A percentile compares a stretch with the other conserved stretches of the same genome.
These are phyloP conservation scores for Penicillium manginii DNA, from an alignment of 495 filamentous ascomycete genomes.

Conservation along the genomic window DNA sequence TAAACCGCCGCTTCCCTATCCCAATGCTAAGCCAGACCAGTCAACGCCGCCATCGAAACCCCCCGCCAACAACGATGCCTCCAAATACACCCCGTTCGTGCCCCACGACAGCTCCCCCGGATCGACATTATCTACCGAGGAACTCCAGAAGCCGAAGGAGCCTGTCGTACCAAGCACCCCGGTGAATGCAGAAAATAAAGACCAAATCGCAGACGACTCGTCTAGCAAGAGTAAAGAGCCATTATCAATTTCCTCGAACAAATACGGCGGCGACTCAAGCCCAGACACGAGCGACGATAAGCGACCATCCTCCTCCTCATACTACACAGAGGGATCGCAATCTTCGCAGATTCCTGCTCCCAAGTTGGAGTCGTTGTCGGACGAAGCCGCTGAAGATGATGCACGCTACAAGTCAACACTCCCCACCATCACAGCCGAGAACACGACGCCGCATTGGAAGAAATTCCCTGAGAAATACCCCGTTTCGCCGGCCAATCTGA, in stretches of 20 bases:
- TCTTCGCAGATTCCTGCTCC: background rate
- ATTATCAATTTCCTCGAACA: constrained; percentile 2
- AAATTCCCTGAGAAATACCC: constrained; percentile 76
- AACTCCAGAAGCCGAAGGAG: background rate
- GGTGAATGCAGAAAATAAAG: background rate
- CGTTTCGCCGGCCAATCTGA: constrained; percentile 66
- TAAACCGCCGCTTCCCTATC: constrained; percentile 5
- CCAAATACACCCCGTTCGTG: constrained; percentile 14
- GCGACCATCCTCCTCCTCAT: background rate
- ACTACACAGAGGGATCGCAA: background rate
- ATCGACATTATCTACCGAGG: constrained; percentile 4
- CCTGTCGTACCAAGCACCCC: background rate
- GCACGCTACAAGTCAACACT: background rate
- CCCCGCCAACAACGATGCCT: constrained; percentile 15
- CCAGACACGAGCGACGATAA: background rate
- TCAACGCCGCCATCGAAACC: constrained; percentile 4
- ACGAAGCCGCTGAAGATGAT: background rate
- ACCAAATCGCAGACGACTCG: background rate
- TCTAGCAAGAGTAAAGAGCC: constrained; percentile 6
- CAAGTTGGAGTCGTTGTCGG: background rate
- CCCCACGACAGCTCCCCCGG: constrained; percentile 18
- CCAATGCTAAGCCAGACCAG: constrained; percentile 6
- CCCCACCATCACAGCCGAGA: constrained; percentile 33
- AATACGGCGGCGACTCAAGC: background rate
- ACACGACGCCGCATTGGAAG: constrained; percentile 59